Conservation (phyloP, 1,284 basidiomycete species). For the Erythrobasidium hasegawianum region DNA sequence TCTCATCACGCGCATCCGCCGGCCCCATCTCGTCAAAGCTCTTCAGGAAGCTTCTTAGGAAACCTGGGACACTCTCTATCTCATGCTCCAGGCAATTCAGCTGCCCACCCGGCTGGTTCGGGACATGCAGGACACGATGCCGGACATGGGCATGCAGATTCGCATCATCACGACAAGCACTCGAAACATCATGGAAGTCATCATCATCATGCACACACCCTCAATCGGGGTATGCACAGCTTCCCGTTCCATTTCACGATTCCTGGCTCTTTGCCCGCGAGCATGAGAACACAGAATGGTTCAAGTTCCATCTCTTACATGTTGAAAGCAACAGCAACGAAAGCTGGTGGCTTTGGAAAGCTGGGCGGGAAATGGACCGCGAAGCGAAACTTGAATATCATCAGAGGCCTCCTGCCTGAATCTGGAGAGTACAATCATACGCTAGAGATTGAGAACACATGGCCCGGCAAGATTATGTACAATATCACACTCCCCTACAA, state of each 20-base stretch:
- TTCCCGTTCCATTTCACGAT: constrained; percentile 83
- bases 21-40: constrained; percentile 7
- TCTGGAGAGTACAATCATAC: constrained; percentile 92
- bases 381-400: constrained; percentile 60
- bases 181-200: constrained; percentile 58
- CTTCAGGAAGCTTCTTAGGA: constrained; percentile 9
- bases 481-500: constrained; percentile 65
- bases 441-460: constrained; percentile 82
- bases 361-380: constrained; percentile 61
- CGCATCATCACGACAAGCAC: constrained; percentile 58
- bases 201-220: constrained; percentile 68
- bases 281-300: constrained; percentile 59
- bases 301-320: constrained; percentile 73
- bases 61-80: background rate
- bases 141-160: constrained; percentile 44
- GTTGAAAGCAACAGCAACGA: constrained; percentile 72
- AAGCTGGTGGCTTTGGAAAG: constrained; percentile 63
- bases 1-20: background rate
- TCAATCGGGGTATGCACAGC: constrained; percentile 75
- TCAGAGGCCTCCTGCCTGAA: constrained; percentile 70
- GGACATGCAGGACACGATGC: constrained; percentile 5
- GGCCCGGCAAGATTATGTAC: constrained; percentile 71
- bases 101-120: constrained; percentile 22
- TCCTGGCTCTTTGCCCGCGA: constrained; percentile 75
- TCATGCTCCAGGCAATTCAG: constrained; percentile 24